Evolutionary conservation across 345 rosid genomes (phyloP).

Genomic region (Geranium rotundifolium): DNA sequence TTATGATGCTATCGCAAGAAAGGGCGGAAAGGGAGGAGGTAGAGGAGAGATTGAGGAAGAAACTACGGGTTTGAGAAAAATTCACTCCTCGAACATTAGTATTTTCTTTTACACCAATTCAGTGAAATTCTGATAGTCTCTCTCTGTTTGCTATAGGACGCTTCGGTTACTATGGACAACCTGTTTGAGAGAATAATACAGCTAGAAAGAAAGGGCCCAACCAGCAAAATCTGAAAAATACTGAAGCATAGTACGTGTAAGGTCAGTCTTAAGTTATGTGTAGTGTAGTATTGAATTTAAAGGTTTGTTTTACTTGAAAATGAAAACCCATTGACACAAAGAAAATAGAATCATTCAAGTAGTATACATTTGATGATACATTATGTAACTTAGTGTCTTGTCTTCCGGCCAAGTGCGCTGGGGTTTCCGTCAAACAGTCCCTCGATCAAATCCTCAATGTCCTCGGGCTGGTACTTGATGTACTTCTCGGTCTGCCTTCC

Average conservation of each 20-base stretch:
- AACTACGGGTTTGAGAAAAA: constrained; percentile 21
- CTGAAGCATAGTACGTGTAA: neutral
- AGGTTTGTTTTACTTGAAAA: too few species aligned
- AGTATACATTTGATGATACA: too few species aligned
- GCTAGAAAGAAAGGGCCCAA: constrained; percentile 6
- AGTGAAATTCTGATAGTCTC: neutral
- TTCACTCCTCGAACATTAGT: too few species aligned
- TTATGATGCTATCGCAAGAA: constrained; percentile 21
- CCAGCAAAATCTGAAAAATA: constrained; percentile 4
- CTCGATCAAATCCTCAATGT: constrained; percentile 55
- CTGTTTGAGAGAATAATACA: constrained; percentile 19
- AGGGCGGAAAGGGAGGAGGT: constrained; percentile 11
- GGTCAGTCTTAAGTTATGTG: too few species aligned
- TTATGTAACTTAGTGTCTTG: constrained; percentile 7
- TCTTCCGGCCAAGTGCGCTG: constrained; percentile 33
- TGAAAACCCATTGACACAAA: too few species aligned
- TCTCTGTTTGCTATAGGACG: constrained; percentile 10
- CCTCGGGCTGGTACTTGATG: constrained; percentile 78
- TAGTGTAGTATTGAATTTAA: too few species aligned
- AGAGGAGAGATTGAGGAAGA: constrained; percentile 26
- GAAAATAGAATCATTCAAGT: too few species aligned
- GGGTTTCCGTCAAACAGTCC: constrained; percentile 77
- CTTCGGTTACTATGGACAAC: constrained; percentile 18
- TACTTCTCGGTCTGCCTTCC: constrained; percentile 69
- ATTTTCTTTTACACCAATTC: too few species aligned